These are phyloP conservation scores for Aspergillus puulaauensis DNA, from an alignment of 2,329 filamentous ascomycete species.

Conservation along the genomic window DNA sequence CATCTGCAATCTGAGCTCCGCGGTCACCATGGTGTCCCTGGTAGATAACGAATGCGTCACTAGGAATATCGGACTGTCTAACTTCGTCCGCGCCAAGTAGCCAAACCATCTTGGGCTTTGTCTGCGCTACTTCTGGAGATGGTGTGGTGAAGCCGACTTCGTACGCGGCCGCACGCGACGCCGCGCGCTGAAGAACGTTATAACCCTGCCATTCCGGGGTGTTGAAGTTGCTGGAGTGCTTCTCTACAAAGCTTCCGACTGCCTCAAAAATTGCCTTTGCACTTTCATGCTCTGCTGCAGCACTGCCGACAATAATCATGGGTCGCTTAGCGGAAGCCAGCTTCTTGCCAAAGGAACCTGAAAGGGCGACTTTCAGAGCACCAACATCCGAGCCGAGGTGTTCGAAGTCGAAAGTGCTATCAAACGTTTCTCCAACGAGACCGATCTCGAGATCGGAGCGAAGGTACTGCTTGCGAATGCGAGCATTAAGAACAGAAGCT, in stretches of 20 bases:
- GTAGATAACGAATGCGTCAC: conserved; percentile 95
- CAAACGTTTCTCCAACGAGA: conserved; percentile 84
- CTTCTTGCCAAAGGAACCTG: conserved; percentile 90
- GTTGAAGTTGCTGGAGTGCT: conserved; percentile 83
- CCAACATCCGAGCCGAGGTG: conserved; percentile 78
- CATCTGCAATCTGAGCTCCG: conserved; percentile 87
- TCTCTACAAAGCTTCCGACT: conserved; percentile 86
- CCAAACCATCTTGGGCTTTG: conserved; percentile 93
- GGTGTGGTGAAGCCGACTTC: conserved; percentile 93
- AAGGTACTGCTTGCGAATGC: conserved; percentile 97
- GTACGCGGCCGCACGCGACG: conserved; percentile 88
- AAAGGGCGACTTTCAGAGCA: conserved; percentile 79
- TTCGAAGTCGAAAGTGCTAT: conserved; percentile 94
- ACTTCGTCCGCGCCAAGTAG: conserved; percentile 94
- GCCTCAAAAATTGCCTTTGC: conserved; percentile 92
- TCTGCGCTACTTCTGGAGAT: conserved; percentile 76
- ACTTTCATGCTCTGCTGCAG: conserved; percentile 85
- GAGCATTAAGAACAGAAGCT: conserved; percentile 90
- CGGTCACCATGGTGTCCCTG: conserved; percentile 97
- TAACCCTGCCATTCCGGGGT: conserved; percentile 95
- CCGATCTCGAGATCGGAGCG: conserved; percentile 91
- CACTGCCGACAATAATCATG: conserved; percentile 95
- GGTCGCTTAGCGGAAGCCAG: conserved; percentile 82
- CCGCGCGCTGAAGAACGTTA: conserved; percentile 91
- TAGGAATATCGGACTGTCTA: conserved; percentile 79